phyloP scores from a whole-genome alignment of 225 moss, liverwort and hornwort species.

The Anthoceros angustus region DNA sequence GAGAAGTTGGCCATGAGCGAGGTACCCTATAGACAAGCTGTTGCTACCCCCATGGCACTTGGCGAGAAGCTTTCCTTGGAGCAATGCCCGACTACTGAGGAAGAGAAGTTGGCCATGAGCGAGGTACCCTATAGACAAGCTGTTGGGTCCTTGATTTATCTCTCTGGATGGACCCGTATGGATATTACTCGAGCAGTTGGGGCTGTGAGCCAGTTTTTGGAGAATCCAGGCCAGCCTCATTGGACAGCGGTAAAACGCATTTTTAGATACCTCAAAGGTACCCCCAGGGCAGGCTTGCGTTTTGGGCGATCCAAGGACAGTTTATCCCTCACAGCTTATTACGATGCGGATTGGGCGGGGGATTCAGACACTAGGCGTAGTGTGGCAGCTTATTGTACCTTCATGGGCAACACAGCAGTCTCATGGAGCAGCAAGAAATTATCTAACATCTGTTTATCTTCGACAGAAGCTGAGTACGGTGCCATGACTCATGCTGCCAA shows the following conservation, averaged over 20 bases:
- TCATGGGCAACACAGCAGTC: not conserved
- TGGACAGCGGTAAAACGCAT: constrained; percentile 1
- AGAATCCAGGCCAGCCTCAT: not conserved
- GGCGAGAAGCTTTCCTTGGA: too few species aligned
- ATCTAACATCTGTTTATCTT: not conserved
- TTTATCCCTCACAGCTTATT: not conserved
- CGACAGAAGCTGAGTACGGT: not conserved
- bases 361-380: not conserved
- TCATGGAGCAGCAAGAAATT: not conserved
- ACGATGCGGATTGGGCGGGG: constrained; percentile 2
- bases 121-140: too few species aligned
- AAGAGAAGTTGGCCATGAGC: too few species aligned
- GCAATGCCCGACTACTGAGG: too few species aligned
- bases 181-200: constrained; percentile 4
- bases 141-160: too few species aligned
- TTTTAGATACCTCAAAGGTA: constrained; percentile 10
- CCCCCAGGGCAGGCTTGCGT: not conserved
- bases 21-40: too few species aligned
- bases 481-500: not conserved
- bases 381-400: not conserved
- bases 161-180: not conserved
- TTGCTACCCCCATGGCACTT: too few species aligned
- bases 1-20: too few species aligned
- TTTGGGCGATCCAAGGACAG: not conserved
- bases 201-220: not conserved